Evolutionary conservation across 495 filamentous ascomycete genomes (phyloP).

Genomic region (Trichodelitschia bisporula): DNA sequence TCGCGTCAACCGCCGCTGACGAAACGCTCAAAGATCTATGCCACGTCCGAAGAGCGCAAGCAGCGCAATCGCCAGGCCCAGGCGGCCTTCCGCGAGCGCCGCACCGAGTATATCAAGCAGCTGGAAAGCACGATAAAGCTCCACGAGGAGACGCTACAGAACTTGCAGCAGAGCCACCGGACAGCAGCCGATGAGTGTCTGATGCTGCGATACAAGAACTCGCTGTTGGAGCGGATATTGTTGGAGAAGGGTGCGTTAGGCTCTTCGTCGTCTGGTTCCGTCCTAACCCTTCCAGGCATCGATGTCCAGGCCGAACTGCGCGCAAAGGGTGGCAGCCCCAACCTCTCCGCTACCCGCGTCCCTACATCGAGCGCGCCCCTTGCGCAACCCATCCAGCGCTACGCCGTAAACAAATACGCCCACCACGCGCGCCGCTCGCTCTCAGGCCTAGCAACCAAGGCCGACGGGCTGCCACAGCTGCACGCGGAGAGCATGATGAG

Average conservation of each 20-base stretch:
- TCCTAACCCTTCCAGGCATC: conserved; percentile 29
- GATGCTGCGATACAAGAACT: conserved; percentile 98
- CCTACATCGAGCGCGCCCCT: conserved; percentile 31
- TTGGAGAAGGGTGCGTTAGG: conserved; percentile 60
- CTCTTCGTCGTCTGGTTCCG: not conserved
- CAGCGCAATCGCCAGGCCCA: conserved; percentile 94
- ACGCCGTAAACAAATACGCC: conserved; percentile 42
- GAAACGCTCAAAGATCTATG: conserved; percentile 50
- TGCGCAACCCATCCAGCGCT: conserved; percentile 38
- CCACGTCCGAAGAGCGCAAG: conserved; percentile 93
- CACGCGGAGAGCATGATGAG: not conserved
- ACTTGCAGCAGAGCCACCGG: conserved; percentile 79
- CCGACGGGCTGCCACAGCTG: conserved; percentile 8
- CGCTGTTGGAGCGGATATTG: conserved; percentile 77
- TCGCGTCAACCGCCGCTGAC: conserved; percentile 9
- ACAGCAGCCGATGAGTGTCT: conserved; percentile 90
- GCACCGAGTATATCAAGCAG: conserved; percentile 98
- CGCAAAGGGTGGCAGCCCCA: conserved; percentile 59
- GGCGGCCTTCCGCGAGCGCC: conserved; percentile 84
- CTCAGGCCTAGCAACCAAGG: conserved; percentile 30
- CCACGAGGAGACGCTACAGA: conserved; percentile 81
- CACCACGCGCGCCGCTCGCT: conserved; percentile 42
- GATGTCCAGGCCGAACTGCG: conserved; percentile 91
- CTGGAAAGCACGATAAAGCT: conserved; percentile 92
- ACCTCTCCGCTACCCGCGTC: conserved; percentile 34